A percentile compares a stretch with the other conserved stretches of the same genome.
Evolutionary conservation across 1,139 yeast genomes (phyloP).

Genomic region (Trichomonascaceae sp.): DNA sequence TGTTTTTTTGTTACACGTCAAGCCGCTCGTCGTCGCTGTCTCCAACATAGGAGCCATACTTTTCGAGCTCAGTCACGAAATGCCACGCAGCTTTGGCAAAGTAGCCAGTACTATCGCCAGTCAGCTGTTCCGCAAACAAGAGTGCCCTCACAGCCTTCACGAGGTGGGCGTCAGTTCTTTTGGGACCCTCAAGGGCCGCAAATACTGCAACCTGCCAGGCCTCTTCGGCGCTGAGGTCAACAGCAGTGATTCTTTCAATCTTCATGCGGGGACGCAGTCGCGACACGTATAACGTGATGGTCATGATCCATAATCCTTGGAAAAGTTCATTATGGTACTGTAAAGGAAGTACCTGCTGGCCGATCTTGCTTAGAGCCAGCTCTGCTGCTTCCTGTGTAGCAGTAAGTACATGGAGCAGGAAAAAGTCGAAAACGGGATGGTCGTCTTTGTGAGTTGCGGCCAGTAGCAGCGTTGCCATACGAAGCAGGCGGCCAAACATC

Average conservation of each 20-base stretch:
- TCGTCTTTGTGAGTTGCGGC: conserved; percentile 15
- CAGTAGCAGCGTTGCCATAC: conserved; percentile 12
- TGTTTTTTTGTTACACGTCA: conserved; percentile 1
- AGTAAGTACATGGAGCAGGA: conserved; percentile 21
- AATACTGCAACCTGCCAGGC: conserved; percentile 13
- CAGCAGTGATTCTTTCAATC: conserved; percentile 7
- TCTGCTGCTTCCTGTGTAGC: conserved; percentile 20
- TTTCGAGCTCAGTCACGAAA: conserved; percentile 8
- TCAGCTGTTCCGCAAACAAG: conserved; percentile 13
- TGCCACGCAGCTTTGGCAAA: conserved; percentile 15
- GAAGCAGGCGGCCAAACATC: conserved; percentile 12
- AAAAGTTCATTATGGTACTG: conserved; percentile 8
- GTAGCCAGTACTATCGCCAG: conserved; percentile 10
- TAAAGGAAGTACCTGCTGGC: conserved; percentile 10
- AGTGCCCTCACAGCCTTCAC: conserved; percentile 18
- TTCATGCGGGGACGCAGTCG: conserved; percentile 16
- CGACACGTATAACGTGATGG: conserved; percentile 13
- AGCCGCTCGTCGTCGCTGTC: not conserved
- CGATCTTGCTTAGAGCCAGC: conserved; percentile 10
- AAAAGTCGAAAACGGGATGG: conserved; percentile 17
- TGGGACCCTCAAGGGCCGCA: conserved; percentile 10
- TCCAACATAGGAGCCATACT: no score
- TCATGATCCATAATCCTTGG: conserved; percentile 12
- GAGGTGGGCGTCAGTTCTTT: conserved; percentile 14
- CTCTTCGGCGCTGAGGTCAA: conserved; percentile 7